Evolutionary conservation across 805 yeast genomes (phyloP), one percentile per base, ranked within the genome.

Genomic region (Candida alai): DNA sequence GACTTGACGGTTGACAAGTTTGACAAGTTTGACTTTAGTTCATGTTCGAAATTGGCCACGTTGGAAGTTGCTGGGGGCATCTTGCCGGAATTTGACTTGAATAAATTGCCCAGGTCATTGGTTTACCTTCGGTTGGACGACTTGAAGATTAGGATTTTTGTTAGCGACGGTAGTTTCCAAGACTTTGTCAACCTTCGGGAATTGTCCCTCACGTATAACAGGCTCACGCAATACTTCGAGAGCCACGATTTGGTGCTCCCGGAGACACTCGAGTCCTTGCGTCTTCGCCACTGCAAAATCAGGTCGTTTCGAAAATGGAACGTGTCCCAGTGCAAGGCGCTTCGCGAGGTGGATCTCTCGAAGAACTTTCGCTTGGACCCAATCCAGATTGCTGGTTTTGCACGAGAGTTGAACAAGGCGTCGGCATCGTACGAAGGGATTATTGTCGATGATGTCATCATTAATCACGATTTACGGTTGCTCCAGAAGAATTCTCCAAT

Each of bases 71-170:
- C 12, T 4, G 16, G 10, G 2, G 35, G 35, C 6, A 13, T 3
- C 5, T n/a, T 32, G 11, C 25, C 32, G 7, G 16, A 10, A 20
- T 16, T 32, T 5, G 34, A 32, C 17, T 25, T 32, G 12, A 20
- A 14, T 3, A 14, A 7, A 2, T 19, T 32, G 11, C 35, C 35
- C 12, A 14, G 17, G 13, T 32, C 24, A n/a, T 17, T 32, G 12
- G n/a, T 11, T 14, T 12, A 20, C 17, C 19, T 32, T 7, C 14
- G 16, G 17, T 25, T 32, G 17, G 15, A 32, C 13, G 13, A 32
- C 14, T 12, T 32, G 4, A 14, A 25, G 16, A 32, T 17, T n/a
- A n/a, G 11, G 2, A 11, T n/a, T 8, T 19, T 32, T n/a, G 16
- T 25, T 9, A n/a, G n/a, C n/a, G n/a, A n/a, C n/a, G 32, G 32